Conservation (phyloP, 192 early-diverging fungal species). For the Backusella morwellensis region DNA sequence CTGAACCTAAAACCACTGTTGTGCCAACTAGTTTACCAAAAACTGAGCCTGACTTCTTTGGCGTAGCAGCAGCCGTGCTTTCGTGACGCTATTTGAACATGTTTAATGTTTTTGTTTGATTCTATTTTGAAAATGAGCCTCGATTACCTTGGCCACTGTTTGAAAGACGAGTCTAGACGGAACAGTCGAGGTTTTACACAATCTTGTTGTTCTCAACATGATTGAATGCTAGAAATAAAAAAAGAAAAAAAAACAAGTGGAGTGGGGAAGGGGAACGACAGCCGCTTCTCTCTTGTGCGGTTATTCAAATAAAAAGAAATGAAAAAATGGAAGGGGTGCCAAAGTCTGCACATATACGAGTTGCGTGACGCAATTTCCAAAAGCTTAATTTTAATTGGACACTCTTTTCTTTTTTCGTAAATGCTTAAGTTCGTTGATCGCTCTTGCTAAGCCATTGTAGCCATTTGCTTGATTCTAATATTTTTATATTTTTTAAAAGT, state of each 20-base stretch:
- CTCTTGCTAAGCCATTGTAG: background rate
- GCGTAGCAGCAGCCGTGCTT: slow-evolving; percentile 7
- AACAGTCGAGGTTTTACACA: background rate
- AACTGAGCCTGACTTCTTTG: background rate
- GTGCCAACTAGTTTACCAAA: background rate
- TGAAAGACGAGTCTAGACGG: background rate
- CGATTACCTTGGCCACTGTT: background rate
- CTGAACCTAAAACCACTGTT: background rate
- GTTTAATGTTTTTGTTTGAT: background rate
- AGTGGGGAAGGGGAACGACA: background rate
- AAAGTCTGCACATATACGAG: background rate
- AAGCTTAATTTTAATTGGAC: background rate
- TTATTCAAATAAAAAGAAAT: background rate
- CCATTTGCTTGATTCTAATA: no score
- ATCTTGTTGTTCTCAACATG: slow-evolving; percentile 7
- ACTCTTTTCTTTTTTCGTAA: background rate
- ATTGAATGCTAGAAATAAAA: background rate
- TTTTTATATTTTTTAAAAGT: no score
- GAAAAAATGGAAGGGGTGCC: slow-evolving; percentile 1
- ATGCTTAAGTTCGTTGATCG: background rate
- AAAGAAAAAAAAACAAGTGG: background rate
- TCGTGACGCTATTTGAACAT: slow-evolving; percentile 19
- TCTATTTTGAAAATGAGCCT: background rate
- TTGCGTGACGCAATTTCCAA: background rate
- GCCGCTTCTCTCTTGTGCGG: background rate